Conservation (phyloP, 331 rosid species). For the Saraca asoca region DNA sequence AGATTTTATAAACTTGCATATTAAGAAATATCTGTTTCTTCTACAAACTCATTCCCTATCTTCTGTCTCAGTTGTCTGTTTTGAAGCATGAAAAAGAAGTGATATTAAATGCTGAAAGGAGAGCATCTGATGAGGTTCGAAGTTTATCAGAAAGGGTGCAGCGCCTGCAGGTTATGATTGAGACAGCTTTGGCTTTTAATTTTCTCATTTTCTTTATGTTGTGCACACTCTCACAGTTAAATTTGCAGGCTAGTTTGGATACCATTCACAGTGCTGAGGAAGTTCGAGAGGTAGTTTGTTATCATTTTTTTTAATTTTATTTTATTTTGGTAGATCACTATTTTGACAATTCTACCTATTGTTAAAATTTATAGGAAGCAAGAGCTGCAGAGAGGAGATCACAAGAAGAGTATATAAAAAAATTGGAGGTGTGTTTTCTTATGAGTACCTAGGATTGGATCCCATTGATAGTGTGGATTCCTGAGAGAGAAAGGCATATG, state of each 20-base stretch:
- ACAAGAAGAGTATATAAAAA: no score
- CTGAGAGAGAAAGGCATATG: no score
- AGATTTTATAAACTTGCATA: constrained; percentile 3
- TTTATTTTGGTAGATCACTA: constrained; percentile 11
- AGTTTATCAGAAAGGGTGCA: constrained; percentile 79
- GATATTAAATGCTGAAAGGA: constrained; percentile 80
- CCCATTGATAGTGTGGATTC: no score
- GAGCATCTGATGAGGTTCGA: constrained; percentile 82
- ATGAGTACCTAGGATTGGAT: no score
- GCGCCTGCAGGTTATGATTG: constrained; percentile 73
- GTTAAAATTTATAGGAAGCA: no score
- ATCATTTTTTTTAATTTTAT: constrained; percentile 15
- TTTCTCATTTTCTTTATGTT: neutral
- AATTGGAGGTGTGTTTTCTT: no score
- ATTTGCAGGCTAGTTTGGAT: constrained; percentile 74
- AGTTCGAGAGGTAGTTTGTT: constrained; percentile 72
- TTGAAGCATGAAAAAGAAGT: constrained; percentile 80
- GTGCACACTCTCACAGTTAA: constrained; percentile 40
- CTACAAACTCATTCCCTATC: constrained; percentile 8
- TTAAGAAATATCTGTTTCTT: constrained; percentile 2
- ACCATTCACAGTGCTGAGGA: constrained; percentile 83
- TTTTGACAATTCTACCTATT: neutral
- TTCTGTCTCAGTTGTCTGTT: constrained; percentile 58
- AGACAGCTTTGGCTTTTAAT: neutral
- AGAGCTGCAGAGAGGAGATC: no score